These are phyloP conservation scores for Tetrahymena malaccensis DNA, from an alignment of 73 alveolate genomes.

Conservation along the genomic window DNA sequence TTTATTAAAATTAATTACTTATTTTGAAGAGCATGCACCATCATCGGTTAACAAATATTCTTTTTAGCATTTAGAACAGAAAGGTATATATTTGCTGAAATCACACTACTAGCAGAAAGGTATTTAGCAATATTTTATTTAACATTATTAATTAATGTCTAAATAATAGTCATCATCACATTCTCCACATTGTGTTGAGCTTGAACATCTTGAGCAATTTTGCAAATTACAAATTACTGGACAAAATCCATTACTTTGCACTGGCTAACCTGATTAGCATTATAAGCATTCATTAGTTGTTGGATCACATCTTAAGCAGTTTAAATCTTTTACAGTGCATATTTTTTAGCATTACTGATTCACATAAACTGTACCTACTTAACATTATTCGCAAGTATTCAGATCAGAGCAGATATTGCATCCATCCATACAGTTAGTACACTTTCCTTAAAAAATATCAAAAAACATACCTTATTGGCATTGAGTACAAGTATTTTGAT, in stretches of 20 bases:
- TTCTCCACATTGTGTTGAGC: background rate
- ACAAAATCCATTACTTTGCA: background rate
- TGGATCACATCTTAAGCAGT: background rate
- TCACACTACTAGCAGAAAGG: background rate
- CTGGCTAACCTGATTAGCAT: background rate
- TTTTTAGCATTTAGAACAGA: background rate
- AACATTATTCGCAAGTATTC: background rate
- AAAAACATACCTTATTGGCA: background rate
- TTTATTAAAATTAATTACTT: background rate
- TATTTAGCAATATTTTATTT: background rate
- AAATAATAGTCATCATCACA: background rate
- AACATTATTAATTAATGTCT: background rate
- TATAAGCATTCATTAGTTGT: background rate
- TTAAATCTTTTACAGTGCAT: background rate
- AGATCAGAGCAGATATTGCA: background rate
- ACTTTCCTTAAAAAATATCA: background rate
- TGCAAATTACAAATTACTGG: background rate
- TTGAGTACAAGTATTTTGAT: background rate
- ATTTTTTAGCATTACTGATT: background rate
- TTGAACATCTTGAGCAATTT: background rate
- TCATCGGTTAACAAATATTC: background rate
- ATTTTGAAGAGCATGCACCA: background rate
- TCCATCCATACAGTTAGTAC: background rate
- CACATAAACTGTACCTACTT: background rate
- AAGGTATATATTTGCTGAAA: background rate